Evolutionary conservation across 306 rosid species (phyloP), one percentile per base, ranked within the genome.

Genomic region (Begonia fuchsioides): DNA sequence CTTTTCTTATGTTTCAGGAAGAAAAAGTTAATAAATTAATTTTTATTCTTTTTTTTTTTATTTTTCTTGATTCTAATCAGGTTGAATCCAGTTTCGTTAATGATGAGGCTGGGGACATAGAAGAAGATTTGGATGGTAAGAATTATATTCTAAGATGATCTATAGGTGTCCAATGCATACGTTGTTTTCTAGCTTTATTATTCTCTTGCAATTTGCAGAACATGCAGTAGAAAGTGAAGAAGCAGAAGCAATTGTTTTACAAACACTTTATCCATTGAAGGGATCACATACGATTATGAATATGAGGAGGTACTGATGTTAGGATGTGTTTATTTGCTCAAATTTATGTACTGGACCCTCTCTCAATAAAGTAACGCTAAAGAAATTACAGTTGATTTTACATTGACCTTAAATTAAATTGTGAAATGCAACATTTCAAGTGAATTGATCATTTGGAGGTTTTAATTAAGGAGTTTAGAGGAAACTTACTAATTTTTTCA

Each of bases 191-290:
- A 13, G 4, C 46, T n/a, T 43, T 58, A 26, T 8, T 1, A 26
- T 26, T 26, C 8, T 26, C 8, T 26, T 26, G 35, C 59, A 69
- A 51, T 48, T 52, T 47, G 26, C 53, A 85, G 95, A 79, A 57
- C 83, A 38, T 4, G 10, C 60, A n/a, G 90, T 62, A 39, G 95
- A 77, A 39, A 81, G 75, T 11, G 95, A 69, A n/a, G 74, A 76
- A 56, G 85, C 60, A 26, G 94, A 75, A 58, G 78, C 16, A 2
- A 43, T 56, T 57, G 26, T 57, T 38, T 55, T 62, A 39, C 77
- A 56, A n/a, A 38, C 80, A 26, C 73, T 74, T 18, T 75, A 68
- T 75, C 94, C 98, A 51, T 85, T 94, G 98, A 81, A 59, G 95
- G 94, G 53, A 90, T 77, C 26, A 95, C 79, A 44, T 82, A 92